Evolutionary conservation across 2,329 filamentous ascomycete genomes (phyloP).

Genomic region (Penicillium olsonii): DNA sequence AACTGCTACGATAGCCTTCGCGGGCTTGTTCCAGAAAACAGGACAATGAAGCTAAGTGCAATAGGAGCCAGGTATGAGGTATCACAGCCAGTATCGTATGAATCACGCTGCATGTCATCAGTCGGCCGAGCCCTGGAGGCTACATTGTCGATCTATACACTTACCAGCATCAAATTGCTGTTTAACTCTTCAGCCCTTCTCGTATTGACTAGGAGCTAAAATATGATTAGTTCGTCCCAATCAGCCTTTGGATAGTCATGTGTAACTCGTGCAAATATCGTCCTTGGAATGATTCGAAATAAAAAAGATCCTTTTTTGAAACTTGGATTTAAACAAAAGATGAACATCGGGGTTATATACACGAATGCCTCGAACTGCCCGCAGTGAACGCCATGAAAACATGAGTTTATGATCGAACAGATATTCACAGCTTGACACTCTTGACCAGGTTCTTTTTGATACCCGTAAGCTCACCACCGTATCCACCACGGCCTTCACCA

Average conservation of each 20-base stretch:
- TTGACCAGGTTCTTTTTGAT: conserved; percentile 93
- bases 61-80: neutral
- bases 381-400: conserved; percentile 23
- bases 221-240: conserved; percentile 4
- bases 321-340: conserved; percentile 10
- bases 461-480: conserved; percentile 89
- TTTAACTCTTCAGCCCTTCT: neutral
- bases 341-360: conserved; percentile 25
- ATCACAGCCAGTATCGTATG: neutral
- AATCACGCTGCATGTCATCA: conserved; percentile 1
- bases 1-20: conserved; percentile 11
- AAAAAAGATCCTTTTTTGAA: conserved; percentile 5
- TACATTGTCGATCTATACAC: conserved; percentile 7
- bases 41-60: neutral
- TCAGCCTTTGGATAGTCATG: neutral
- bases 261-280: too few species aligned
- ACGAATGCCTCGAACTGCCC: conserved; percentile 27
- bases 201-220: conserved; percentile 2
- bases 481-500: conserved; percentile 79
- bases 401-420: conserved; percentile 11
- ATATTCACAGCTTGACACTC: conserved; percentile 78
- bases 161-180: conserved; percentile 8
- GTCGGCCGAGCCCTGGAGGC: conserved; percentile 1
- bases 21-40: conserved; percentile 12
- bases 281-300: too few species aligned